Evolutionary conservation across 345 rosid species (phyloP).

Genomic region (Hibiscus tridactylites): DNA sequence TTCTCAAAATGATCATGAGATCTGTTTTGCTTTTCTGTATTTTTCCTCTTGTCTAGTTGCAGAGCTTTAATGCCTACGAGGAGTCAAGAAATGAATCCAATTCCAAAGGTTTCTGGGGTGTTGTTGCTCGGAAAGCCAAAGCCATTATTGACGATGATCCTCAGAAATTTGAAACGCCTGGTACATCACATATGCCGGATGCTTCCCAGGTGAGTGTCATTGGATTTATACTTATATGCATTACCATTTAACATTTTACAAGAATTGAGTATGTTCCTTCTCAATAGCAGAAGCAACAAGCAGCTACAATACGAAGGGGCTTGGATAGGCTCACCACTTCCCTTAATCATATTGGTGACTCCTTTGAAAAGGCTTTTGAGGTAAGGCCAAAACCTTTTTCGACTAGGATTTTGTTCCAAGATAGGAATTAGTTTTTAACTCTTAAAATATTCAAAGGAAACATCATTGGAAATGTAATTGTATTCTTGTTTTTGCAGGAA

Average conservation of each 20-base stretch:
- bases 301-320: constrained; percentile 44
- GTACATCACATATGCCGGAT: constrained; percentile 17
- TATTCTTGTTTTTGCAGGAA: constrained; percentile 41
- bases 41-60: neutral
- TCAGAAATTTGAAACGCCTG: constrained; percentile 14
- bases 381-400: constrained; percentile 18
- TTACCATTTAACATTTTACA: neutral
- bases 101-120: constrained; percentile 79
- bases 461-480: neutral
- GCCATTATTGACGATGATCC: constrained; percentile 65
- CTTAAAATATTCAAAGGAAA: too few relatives aligned
- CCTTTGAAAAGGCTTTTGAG: constrained; percentile 85
- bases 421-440: too few relatives aligned
- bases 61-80: constrained; percentile 63
- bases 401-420: neutral
- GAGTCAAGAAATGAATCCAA: constrained; percentile 35
- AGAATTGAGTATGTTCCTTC: neutral
- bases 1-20: neutral
- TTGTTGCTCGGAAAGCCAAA: constrained; percentile 84
- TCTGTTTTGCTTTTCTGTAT: neutral
- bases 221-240: neutral
- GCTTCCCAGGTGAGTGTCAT: constrained; percentile 49
- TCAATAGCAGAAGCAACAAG: constrained; percentile 24
- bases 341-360: constrained; percentile 74
- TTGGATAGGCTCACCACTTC: constrained; percentile 68